Base-by-base conservation (phyloP, 441 rosid species). In the Erodium texanum region DNA sequence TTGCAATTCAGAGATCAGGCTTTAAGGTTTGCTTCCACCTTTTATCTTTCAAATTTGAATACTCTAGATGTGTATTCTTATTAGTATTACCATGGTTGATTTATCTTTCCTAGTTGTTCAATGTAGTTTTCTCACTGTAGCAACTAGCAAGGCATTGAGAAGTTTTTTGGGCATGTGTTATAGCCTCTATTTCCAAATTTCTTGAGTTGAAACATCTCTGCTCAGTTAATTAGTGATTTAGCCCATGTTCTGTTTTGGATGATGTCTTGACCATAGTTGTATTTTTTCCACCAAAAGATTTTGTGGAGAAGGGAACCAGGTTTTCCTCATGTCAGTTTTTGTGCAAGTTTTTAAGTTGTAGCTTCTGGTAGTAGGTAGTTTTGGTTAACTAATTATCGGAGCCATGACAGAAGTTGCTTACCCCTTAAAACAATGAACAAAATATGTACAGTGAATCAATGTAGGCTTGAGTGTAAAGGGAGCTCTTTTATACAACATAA, bases 1-100 rank as follows among this genome's bases (percentile, higher is more conserved):
- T 94, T 56, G 99, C 98, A 15, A 90, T 85, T 68, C 79, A 72
- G 66, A 86, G 79, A 79, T 92, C 98, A 68, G 98, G 98, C 41
- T 92, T 92, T 73, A 92, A 92, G 97, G 98, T 92, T 70, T 27
- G 29, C 4, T 27, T 27, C 68, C 82, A 12, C 1, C 1, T 50
- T n/a, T 18, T 50, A 50, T 50, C 58, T n/a, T 50, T n/a, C 19
- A n/a, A 6, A 50, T 50, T 16, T 50, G 22, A n/a, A n/a, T 50
- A 18, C 58, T n/a, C 58, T n/a, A 3, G 14, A 20, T 59, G 29
- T 59, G 27, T 12, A 7, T 22, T 6, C 20, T 20, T 22, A 22
- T 20, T 19, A 48, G 56, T 15, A 48, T 48, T 48, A 14, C 56
- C 7, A 3, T 14, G 16, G 54, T 45, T 48, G 56, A 4, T 48